These are phyloP conservation scores for Arthrobotrys pseudoclavata DNA, from an alignment of 2,329 filamentous ascomycete genomes.

Conservation along the genomic window DNA sequence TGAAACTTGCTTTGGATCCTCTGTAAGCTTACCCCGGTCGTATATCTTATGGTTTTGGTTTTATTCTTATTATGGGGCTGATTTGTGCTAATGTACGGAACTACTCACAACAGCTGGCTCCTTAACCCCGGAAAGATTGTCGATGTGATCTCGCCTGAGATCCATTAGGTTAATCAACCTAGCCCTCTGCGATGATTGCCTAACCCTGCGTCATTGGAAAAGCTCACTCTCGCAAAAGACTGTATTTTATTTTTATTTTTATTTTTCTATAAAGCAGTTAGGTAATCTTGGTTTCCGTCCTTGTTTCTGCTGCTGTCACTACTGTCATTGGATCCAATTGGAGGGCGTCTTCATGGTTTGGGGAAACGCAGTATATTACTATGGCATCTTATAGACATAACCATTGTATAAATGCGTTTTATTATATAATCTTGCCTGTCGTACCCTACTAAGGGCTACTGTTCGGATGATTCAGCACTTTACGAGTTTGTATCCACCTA, in stretches of 20 bases:
- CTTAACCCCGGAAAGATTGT: slow-evolving; percentile 95
- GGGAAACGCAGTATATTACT: slow-evolving; percentile 17
- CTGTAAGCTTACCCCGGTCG: slow-evolving; percentile 62
- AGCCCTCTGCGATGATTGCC: slow-evolving; percentile 19
- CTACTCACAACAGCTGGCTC: slow-evolving; percentile 73
- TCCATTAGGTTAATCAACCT: slow-evolving; percentile 30
- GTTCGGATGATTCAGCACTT: not conserved
- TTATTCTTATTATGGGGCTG: slow-evolving; percentile 14
- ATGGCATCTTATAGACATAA: slow-evolving; percentile 29
- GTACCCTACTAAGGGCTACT: slow-evolving; percentile 28
- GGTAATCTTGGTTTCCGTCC: slow-evolving; percentile 1
- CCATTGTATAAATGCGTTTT: slow-evolving; percentile 25
- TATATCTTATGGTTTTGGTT: slow-evolving; percentile 1
- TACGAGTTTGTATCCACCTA: not conserved
- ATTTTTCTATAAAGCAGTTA: not conserved
- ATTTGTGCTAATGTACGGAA: slow-evolving; percentile 26
- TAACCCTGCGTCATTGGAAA: slow-evolving; percentile 20
- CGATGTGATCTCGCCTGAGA: slow-evolving; percentile 69
- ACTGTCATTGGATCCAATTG: slow-evolving; percentile 27
- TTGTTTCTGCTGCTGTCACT: not conserved
- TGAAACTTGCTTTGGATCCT: slow-evolving; percentile 87
- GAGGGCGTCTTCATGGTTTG: slow-evolving; percentile 31
- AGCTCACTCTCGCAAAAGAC: slow-evolving; percentile 18
- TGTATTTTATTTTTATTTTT: slow-evolving; percentile 1
- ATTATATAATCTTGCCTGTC: slow-evolving; percentile 14